Evolutionary conservation across 148 eudicot species (phyloP).

Genomic region (Vaccinium macrocarpon): DNA sequence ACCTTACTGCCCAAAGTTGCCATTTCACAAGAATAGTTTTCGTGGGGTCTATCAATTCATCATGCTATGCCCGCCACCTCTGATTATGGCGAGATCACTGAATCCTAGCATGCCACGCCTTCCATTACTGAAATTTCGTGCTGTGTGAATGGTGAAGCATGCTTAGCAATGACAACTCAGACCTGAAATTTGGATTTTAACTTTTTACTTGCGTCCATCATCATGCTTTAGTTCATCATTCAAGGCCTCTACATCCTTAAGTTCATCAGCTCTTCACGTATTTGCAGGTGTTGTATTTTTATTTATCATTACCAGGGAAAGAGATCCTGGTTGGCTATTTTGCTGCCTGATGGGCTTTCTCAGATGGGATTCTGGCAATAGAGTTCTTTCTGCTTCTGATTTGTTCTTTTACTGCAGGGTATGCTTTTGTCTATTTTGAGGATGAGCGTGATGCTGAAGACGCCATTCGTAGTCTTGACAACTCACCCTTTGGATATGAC

Average conservation of each 20-base stretch:
- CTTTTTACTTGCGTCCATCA: constrained; percentile 53
- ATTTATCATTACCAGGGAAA: constrained; percentile 36
- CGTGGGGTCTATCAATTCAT: constrained; percentile 54
- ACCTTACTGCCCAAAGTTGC: constrained; percentile 60
- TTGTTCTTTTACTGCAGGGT: constrained; percentile 51
- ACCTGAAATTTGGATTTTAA: constrained; percentile 55
- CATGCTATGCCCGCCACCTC: constrained; percentile 49
- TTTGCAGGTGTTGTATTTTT: constrained; percentile 76
- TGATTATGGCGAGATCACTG: constrained; percentile 43
- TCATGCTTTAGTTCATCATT: constrained; percentile 74
- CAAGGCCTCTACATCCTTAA: constrained; percentile 71
- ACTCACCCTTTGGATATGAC: constrained; percentile 77
- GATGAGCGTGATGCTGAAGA: constrained; percentile 88
- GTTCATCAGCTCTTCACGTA: constrained; percentile 59
- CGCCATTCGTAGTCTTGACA: constrained; percentile 80
- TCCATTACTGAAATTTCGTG: constrained; percentile 60
- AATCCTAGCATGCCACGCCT: constrained; percentile 64
- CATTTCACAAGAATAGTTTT: constrained; percentile 48
- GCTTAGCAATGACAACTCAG: constrained; percentile 57
- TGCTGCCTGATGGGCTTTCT: constrained; percentile 15
- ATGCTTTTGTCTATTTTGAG: constrained; percentile 90
- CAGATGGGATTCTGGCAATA: constrained; percentile 2
- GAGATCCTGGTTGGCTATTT: constrained; percentile 38
- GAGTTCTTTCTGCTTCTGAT: constrained; percentile 22
- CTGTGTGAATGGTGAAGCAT: constrained; percentile 78